A percentile compares a stretch with the other conserved stretches of the same genome.
Conservation (phyloP, 352 stramenopile genomes). For the Phytophthora europaea region DNA sequence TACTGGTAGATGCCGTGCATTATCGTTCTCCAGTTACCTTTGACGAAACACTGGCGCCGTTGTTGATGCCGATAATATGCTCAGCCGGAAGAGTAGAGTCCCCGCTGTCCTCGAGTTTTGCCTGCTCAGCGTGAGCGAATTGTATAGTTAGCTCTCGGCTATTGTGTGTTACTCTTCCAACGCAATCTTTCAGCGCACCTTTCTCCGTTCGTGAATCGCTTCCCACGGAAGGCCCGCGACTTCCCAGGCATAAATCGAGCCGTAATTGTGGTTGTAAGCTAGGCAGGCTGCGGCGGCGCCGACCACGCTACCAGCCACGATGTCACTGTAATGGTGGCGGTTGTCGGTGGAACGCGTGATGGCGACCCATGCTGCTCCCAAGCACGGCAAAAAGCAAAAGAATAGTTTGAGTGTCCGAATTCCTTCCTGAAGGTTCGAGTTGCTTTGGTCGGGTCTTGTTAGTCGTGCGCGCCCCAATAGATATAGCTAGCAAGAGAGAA, state of each 20-base stretch:
- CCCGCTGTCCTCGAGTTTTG: conserved; percentile 21
- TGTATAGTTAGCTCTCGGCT: background rate
- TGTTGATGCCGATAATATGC: conserved; percentile 10
- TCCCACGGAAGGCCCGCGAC: conserved; percentile 55
- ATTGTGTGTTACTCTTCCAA: background rate
- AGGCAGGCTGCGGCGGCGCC: conserved; percentile 45
- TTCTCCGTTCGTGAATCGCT: conserved; percentile 47
- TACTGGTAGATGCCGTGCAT: too few species aligned
- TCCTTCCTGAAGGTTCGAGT: conserved; percentile 53
- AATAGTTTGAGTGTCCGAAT: conserved; percentile 75
- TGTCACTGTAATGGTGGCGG: conserved; percentile 84
- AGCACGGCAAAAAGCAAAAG: conserved; percentile 66
- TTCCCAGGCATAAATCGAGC: conserved; percentile 63
- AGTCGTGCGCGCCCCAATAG: conserved; percentile 72
- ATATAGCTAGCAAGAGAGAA: conserved; percentile 58
- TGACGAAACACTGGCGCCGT: conserved; percentile 7
- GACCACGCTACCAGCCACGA: conserved; percentile 67
- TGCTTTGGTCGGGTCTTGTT: conserved; percentile 51
- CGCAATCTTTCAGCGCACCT: conserved; percentile 32
- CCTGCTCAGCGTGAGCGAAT: conserved; percentile 6
- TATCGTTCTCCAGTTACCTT: background rate
- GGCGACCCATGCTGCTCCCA: conserved; percentile 71
- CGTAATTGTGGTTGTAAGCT: conserved; percentile 73
- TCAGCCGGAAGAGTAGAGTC: background rate
- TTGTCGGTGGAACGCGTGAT: conserved; percentile 83